Percentiles rank a stretch among this genome's conserved stretches.
Evolutionary conservation across 768 basidiomycete species (phyloP).

Genomic region (Russula sp.): DNA sequence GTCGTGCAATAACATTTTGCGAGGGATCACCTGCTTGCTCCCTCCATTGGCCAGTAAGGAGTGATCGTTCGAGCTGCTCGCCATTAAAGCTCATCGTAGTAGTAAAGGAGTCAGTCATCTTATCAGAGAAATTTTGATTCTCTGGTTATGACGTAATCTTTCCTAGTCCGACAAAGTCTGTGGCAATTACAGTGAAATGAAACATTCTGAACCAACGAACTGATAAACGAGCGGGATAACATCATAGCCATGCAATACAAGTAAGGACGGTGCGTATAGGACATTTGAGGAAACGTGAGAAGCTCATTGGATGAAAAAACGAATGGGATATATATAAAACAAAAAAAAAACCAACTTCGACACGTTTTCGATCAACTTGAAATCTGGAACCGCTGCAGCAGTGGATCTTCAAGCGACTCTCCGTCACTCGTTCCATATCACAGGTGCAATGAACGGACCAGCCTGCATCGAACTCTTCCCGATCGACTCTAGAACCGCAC

Average conservation of each 20-base stretch:
- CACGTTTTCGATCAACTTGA: background rate
- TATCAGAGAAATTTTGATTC: background rate
- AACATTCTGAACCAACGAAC: background rate
- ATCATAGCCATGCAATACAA: background rate
- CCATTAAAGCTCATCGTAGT: slow-evolving; percentile 15
- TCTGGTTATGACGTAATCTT: background rate
- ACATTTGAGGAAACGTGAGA: background rate
- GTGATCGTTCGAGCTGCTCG: slow-evolving; percentile 44
- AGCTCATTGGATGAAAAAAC: background rate
- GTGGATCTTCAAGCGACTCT: too few species aligned
- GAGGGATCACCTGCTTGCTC: slow-evolving; percentile 29
- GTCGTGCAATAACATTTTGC: slow-evolving; percentile 31
- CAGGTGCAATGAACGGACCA: slow-evolving; percentile 28
- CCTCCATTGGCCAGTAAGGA: slow-evolving; percentile 48
- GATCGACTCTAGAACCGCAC: slow-evolving; percentile 47
- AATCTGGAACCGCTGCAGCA: background rate
- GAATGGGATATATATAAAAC: background rate
- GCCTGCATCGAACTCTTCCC: slow-evolving; percentile 31
- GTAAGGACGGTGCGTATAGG: background rate
- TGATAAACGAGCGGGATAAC: background rate
- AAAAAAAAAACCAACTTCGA: background rate
- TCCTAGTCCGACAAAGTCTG: background rate
- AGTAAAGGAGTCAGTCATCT: background rate
- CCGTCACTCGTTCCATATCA: slow-evolving; percentile 4
- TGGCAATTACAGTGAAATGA: background rate